Evolutionary conservation across 2,329 filamentous ascomycete genomes (phyloP).

Genomic region (Tolypocladium endophyticum): DNA sequence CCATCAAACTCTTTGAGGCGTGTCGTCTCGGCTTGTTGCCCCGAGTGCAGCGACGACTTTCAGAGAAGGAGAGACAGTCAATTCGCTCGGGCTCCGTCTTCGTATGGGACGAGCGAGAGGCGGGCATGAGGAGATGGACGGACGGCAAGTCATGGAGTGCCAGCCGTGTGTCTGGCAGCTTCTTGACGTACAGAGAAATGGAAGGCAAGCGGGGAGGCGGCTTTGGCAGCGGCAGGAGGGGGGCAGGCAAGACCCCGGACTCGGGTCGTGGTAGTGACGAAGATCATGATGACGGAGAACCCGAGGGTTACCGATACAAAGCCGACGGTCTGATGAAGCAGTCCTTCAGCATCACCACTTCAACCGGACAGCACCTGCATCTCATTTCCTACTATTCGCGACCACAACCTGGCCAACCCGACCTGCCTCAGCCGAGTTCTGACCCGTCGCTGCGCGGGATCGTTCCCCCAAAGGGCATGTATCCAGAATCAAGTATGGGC

Average conservation of each 20-base stretch:
- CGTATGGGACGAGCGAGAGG: conserved; percentile 98
- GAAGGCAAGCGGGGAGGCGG: conserved; percentile 88
- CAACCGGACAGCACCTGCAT: conserved; percentile 78
- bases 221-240: conserved; percentile 49
- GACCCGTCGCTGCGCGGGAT: conserved; percentile 76
- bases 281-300: conserved; percentile 73
- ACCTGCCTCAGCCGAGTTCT: conserved; percentile 69
- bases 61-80: conserved; percentile 92
- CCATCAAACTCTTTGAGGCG: conserved; percentile 97
- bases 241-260: conserved; percentile 69
- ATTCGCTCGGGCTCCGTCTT: conserved; percentile 97
- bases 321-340: conserved; percentile 98
- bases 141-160: conserved; percentile 99
- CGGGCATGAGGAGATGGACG: conserved; percentile 96
- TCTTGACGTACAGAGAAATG: conserved; percentile 96
- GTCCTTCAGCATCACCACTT: conserved; percentile 97
- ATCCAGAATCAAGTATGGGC: conserved; percentile 88
- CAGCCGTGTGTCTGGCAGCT: conserved; percentile 92
- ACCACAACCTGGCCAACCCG: conserved; percentile 60
- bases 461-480: conserved; percentile 84
- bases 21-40: conserved; percentile 83
- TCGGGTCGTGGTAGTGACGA: conserved; percentile 74
- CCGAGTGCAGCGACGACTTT: conserved; percentile 82
- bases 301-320: conserved; percentile 90
- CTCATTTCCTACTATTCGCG: conserved; percentile 95